These are phyloP conservation scores for Cynara cardunculus DNA, from an alignment of 129 eudicot genomes.

Conservation along the genomic window DNA sequence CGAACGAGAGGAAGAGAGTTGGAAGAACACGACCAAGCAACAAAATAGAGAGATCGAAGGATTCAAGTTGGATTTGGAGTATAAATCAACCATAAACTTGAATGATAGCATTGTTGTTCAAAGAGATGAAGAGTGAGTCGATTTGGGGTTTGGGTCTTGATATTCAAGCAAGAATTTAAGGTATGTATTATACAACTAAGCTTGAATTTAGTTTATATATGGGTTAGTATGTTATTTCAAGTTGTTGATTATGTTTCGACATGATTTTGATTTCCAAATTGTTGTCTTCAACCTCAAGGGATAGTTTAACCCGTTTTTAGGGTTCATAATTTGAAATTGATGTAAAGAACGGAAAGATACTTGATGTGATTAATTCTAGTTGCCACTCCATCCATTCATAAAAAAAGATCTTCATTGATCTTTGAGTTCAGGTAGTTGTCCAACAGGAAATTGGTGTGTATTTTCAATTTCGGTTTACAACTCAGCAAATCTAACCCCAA, in stretches of 20 bases:
- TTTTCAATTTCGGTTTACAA: not conserved
- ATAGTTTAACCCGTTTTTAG: too few relatives aligned
- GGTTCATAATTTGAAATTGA: too few relatives aligned
- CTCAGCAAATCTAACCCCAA: not conserved
- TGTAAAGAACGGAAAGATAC: too few relatives aligned
- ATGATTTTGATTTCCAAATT: too few relatives aligned
- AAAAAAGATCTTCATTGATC: conserved; percentile 6
- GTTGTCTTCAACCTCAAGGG: too few relatives aligned
- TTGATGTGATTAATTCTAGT: not conserved
- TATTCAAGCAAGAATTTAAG: too few relatives aligned
- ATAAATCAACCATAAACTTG: not conserved
- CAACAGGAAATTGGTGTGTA: not conserved
- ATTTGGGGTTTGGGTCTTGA: not conserved
- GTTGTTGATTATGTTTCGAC: too few relatives aligned
- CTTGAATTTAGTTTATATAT: too few relatives aligned
- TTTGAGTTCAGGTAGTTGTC: not conserved
- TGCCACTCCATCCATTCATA: not conserved
- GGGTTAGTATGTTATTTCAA: too few relatives aligned
- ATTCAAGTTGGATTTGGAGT: not conserved
- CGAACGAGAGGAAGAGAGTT: not conserved
- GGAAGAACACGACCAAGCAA: not conserved
- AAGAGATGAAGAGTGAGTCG: not conserved
- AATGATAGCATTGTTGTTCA: not conserved
- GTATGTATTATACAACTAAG: too few relatives aligned
- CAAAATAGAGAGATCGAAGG: not conserved